A percentile compares a stretch with the other conserved stretches of the same genome.
These are phyloP conservation scores for Calonectria pauciramosa DNA, from an alignment of 2,329 filamentous ascomycete species.

Conservation along the genomic window DNA sequence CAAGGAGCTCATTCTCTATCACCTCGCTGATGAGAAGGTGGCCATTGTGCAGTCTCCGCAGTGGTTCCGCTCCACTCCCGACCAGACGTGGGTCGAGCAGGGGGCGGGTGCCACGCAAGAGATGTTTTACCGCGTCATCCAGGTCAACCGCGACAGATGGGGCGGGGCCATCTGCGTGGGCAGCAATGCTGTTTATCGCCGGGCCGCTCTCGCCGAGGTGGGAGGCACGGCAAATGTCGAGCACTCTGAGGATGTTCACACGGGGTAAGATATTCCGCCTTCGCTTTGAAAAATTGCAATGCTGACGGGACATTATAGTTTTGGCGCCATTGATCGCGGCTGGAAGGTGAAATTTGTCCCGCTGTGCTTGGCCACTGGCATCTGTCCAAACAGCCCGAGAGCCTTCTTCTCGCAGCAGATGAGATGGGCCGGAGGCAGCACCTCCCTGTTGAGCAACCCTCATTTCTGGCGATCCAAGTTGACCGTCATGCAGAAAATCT, in stretches of 20 bases:
- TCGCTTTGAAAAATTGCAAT: background rate
- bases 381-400: background rate
- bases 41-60: conserved; percentile 10
- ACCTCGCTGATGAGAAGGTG: background rate
- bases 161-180: background rate
- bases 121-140: background rate
- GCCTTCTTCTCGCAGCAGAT: conserved; percentile 10
- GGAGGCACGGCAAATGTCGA: background rate
- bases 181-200: background rate
- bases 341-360: conserved; percentile 10
- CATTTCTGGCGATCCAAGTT: conserved; percentile 5
- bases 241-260: conserved; percentile 3
- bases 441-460: background rate
- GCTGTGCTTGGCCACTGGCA: background rate
- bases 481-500: background rate
- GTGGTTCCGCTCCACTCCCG: background rate
- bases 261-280: background rate
- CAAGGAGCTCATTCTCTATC: background rate
- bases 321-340: background rate
- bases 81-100: conserved; percentile 11
- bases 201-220: background rate
- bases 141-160: conserved; percentile 2
- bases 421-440: conserved; percentile 6
- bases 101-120: background rate
- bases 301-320: background rate